Percentiles rank a stretch among this genome's conserved stretches.
Evolutionary conservation across 2,329 filamentous ascomycete genomes (phyloP).

Genomic region (Calonectria montana): DNA sequence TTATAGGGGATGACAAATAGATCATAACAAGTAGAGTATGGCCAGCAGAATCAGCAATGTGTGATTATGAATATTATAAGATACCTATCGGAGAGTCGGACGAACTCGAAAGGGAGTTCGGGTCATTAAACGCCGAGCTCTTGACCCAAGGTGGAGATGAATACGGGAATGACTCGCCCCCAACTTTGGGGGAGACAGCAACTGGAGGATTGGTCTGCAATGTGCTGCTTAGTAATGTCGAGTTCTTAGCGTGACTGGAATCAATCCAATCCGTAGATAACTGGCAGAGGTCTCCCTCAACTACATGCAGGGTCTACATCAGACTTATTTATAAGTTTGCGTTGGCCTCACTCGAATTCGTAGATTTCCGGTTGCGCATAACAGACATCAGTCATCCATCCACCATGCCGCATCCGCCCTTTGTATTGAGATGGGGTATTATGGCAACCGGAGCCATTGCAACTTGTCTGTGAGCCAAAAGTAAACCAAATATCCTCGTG

Average conservation of each 20-base stretch:
- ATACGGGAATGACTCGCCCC: background rate
- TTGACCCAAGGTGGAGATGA: no score
- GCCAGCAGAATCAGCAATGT: no score
- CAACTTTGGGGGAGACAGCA: background rate
- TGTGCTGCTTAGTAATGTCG: background rate
- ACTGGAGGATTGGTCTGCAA: background rate
- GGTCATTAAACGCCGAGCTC: background rate
- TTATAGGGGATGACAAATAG: no score
- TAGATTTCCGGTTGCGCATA: no score
- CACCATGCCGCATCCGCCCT: background rate
- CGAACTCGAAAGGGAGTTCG: background rate
- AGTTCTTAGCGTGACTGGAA: background rate
- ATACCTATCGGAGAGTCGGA: background rate
- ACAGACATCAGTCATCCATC: no score
- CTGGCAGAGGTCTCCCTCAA: background rate
- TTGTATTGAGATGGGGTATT: slow-evolving; percentile 1
- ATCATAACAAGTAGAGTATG: no score
- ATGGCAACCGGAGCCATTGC: background rate
- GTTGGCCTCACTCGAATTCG: background rate
- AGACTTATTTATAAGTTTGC: background rate
- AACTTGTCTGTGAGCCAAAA: background rate
- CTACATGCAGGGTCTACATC: background rate
- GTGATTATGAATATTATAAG: no score
- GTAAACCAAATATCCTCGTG: background rate
- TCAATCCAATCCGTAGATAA: no score